Evolutionary conservation across 805 yeast species (phyloP).

Genomic region (Henningerozyma blattae): DNA sequence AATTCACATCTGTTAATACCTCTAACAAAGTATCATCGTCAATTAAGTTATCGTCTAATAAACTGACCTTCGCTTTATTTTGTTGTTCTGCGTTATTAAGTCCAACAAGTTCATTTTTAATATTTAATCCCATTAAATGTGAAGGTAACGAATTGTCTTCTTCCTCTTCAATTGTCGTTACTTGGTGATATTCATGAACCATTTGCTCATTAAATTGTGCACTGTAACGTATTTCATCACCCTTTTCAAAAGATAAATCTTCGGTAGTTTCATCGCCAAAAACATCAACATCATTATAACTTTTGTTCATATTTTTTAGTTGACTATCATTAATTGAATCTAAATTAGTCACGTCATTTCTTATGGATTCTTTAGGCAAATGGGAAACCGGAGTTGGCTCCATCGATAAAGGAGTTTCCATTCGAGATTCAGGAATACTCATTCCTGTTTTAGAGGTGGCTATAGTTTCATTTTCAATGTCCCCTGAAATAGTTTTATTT

Average conservation of each 20-base stretch:
- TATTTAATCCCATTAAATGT: neutral
- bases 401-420: neutral
- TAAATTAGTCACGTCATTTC: neutral
- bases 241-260: conserved; percentile 25
- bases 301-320: no score
- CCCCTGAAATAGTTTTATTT: neutral
- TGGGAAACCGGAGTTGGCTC: neutral
- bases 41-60: conserved; percentile 24
- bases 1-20: conserved; percentile 62
- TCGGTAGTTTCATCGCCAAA: conserved; percentile 8
- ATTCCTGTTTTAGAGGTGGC: neutral
- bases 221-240: conserved; percentile 22
- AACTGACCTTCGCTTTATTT: neutral
- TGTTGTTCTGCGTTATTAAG: neutral
- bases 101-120: neutral
- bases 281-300: neutral
- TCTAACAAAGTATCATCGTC: conserved; percentile 30
- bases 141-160: conserved; percentile 1
- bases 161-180: conserved; percentile 24
- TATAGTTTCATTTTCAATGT: neutral
- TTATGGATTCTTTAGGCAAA: neutral
- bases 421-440: neutral
- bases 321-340: neutral
- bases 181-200: conserved; percentile 17
- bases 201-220: neutral